phyloP scores from a whole-genome alignment of 257 asterid species.

The Gardenia jasminoides region DNA sequence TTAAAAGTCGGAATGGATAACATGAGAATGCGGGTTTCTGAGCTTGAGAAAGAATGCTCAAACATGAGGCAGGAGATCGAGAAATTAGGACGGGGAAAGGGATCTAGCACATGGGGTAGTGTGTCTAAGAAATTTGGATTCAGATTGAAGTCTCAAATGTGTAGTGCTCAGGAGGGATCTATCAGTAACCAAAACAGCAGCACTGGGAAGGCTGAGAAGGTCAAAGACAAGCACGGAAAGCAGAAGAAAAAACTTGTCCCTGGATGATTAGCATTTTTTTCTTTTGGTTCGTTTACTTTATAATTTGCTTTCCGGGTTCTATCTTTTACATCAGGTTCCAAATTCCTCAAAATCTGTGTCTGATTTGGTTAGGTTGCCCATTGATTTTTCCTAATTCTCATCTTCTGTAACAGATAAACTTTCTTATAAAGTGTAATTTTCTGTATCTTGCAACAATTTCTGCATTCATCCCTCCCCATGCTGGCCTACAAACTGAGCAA shows the following conservation, averaged over 20 bases:
- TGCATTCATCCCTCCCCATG: not conserved
- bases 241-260: constrained; percentile 44
- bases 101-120: constrained; percentile 60
- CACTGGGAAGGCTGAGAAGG: constrained; percentile 46
- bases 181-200: constrained; percentile 65
- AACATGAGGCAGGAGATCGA: constrained; percentile 81
- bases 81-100: constrained; percentile 72
- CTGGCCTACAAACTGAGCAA: too few relatives aligned
- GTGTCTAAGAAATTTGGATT: constrained; percentile 85
- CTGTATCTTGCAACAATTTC: not conserved
- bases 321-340: constrained; percentile 7
- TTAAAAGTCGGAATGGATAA: constrained; percentile 97
- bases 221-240: constrained; percentile 48
- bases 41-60: constrained; percentile 91
- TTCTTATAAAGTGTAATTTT: constrained; percentile 13
- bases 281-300: constrained; percentile 11
- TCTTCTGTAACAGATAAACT: not conserved
- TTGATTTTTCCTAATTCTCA: not conserved
- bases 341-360: not conserved
- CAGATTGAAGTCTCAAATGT: constrained; percentile 83
- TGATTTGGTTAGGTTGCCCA: constrained; percentile 11
- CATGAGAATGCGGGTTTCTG: constrained; percentile 88
- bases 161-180: constrained; percentile 95
- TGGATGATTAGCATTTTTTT: constrained; percentile 32
- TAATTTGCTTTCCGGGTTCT: not conserved